These are phyloP conservation scores for Aureobasidium pullulans DNA, from an alignment of 2,329 filamentous ascomycete genomes.

Conservation along the genomic window DNA sequence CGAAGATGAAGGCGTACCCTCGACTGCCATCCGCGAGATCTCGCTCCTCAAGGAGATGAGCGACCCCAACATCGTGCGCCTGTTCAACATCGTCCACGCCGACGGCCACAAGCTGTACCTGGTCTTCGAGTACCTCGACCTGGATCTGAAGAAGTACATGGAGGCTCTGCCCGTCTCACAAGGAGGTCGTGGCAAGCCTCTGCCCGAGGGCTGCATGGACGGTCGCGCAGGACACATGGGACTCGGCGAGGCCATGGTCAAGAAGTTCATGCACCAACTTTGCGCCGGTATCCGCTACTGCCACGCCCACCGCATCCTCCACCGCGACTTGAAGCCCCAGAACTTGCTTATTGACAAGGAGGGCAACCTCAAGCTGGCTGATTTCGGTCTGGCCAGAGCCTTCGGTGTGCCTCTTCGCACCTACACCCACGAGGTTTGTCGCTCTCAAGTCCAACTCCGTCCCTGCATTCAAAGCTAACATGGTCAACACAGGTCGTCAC, in stretches of 20 bases:
- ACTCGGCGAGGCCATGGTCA: constrained; percentile 70
- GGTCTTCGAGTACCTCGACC: constrained; percentile 84
- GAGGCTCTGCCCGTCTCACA: constrained; percentile 78
- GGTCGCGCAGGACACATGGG: constrained; percentile 59
- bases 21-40: constrained; percentile 89
- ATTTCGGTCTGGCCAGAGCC: constrained; percentile 87
- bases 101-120: constrained; percentile 93
- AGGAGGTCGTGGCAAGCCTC: constrained; percentile 74
- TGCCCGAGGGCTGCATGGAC: constrained; percentile 63
- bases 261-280: constrained; percentile 87
- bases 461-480: not conserved
- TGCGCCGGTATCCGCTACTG: constrained; percentile 95
- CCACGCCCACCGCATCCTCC: constrained; percentile 94
- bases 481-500: constrained; percentile 61
- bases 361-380: constrained; percentile 82
- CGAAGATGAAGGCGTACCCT: constrained; percentile 89
- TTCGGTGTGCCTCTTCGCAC: constrained; percentile 87
- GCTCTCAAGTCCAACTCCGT: not conserved
- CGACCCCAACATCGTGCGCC: constrained; percentile 79
- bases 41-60: constrained; percentile 92
- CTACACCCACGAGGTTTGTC: constrained; percentile 73
- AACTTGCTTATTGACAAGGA: constrained; percentile 93
- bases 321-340: constrained; percentile 92
- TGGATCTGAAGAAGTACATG: constrained; percentile 95
- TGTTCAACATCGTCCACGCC: constrained; percentile 88